A percentile compares a stretch with the other conserved stretches of the same genome.
Evolutionary conservation across 495 filamentous ascomycete genomes (phyloP).

Genomic region (Daldinia decipiens): DNA sequence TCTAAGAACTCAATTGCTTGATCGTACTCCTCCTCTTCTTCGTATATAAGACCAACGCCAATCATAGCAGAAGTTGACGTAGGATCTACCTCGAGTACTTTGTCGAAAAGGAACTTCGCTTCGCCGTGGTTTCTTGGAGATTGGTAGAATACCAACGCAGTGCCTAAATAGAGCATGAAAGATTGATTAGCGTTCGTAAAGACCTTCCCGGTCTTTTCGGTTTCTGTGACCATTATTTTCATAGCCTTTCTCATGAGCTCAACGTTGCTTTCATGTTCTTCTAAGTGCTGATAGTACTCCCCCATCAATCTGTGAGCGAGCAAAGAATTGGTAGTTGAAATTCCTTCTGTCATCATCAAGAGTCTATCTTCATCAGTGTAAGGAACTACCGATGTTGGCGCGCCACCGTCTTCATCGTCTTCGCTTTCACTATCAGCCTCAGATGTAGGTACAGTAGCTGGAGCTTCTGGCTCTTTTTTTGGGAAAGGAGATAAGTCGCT

Average conservation of each 20-base stretch:
- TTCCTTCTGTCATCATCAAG: conserved; percentile 83
- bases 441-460: conserved; percentile 26
- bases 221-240: conserved; percentile 66
- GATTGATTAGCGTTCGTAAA: conserved; percentile 76
- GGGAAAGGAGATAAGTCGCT: conserved; percentile 90
- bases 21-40: conserved; percentile 88
- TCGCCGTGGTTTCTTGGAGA: conserved; percentile 89
- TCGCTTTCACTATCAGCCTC: conserved; percentile 55
- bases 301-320: conserved; percentile 86
- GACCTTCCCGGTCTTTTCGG: conserved; percentile 69
- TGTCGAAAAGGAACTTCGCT: conserved; percentile 83
- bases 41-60: conserved; percentile 88
- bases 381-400: conserved; percentile 58
- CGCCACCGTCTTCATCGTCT: conserved; percentile 63
- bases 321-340: conserved; percentile 76
- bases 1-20: conserved; percentile 81
- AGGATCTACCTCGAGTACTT: conserved; percentile 75
- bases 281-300: conserved; percentile 84
- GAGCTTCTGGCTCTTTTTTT: conserved; percentile 40
- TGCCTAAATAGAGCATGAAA: conserved; percentile 79
- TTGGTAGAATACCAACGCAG: conserved; percentile 85
- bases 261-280: conserved; percentile 87
- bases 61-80: conserved; percentile 82
- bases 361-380: conserved; percentile 76
- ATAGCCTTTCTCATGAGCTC: conserved; percentile 79